phyloP scores from a whole-genome alignment of 805 yeast species.

The Cyberlindnera xishuangbannaensis region DNA sequence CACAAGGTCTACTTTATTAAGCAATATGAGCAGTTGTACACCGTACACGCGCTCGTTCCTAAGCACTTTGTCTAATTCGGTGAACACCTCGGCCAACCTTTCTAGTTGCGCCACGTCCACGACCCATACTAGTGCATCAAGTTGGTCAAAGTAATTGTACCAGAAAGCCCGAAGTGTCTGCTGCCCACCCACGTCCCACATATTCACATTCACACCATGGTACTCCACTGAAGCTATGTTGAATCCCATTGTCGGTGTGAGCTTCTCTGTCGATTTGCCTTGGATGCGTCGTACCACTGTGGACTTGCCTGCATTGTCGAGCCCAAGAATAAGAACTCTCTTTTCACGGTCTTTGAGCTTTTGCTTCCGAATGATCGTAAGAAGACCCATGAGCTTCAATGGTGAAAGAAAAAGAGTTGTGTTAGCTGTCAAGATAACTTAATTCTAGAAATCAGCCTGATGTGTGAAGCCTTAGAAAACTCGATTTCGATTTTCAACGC shows the following conservation, averaged over 20 bases:
- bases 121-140: slow-evolving; percentile 80
- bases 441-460: no score
- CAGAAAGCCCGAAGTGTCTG: slow-evolving; percentile 77
- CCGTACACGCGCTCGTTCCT: slow-evolving; percentile 58
- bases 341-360: slow-evolving; percentile 74
- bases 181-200: slow-evolving; percentile 96
- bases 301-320: slow-evolving; percentile 90
- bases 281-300: slow-evolving; percentile 64
- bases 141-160: slow-evolving; percentile 77
- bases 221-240: slow-evolving; percentile 57
- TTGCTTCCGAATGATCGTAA: slow-evolving; percentile 76
- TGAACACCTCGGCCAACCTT: slow-evolving; percentile 57
- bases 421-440: no score
- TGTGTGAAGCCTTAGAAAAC: no score
- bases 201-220: slow-evolving; percentile 36
- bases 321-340: slow-evolving; percentile 71
- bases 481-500: no score
- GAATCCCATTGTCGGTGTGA: slow-evolving; percentile 90
- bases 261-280: slow-evolving; percentile 41
- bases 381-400: slow-evolving; percentile 58
- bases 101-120: slow-evolving; percentile 60
- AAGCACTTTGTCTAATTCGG: slow-evolving; percentile 58
- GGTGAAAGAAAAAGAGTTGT: no score
- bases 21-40: slow-evolving; percentile 55
- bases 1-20: slow-evolving; percentile 70